Evolutionary conservation across 2,329 filamentous ascomycete genomes (phyloP), one percentile per base, ranked within the genome.

Genomic region (Nigrograna mackinnonii): DNA sequence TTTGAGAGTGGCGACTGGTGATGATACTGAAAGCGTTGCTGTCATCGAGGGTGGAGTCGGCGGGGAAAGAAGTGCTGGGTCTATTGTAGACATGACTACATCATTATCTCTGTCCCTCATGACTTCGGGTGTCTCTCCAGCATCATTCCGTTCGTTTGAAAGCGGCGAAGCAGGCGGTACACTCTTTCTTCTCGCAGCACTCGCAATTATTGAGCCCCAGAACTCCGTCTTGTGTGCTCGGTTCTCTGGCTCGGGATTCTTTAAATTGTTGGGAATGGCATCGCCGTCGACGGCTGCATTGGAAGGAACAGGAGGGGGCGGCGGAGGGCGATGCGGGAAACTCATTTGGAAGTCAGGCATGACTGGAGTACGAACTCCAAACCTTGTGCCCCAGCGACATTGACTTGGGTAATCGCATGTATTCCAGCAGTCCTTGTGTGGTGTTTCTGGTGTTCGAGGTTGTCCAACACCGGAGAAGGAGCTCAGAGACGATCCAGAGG

Each of bases 331-430:
- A 36, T 12, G 16, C 19, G 11, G 17, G 16, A 22, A 7, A 20
- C 13, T 12, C n/a, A 28, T 31, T 16, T 40, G 37, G 18, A 52
- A 50, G 2, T 13, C 18, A 2, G 22, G 12, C 11, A 46, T 35
- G 2, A 54, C 22, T 4, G 64, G 58, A 2, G 55, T 60, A 4
- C 64, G 54, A 1, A 66, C 39, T 5, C 64, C 64, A 16, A 60
- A 59, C 12, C 48, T 49, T 14, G 47, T 58, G 0, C 60, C 62
- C 65, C 65, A 67, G 18, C 72, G 66, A 47, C 74, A 77, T 38
- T 76, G 68, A 20, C 62, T 69, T 0, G 74, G 74, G 43, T 74
- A 77, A 37, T 75, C 69, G 51, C 74, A 77, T 4, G 37, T 49
- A 7, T 59, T 58, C 70, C 72, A 75, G 55, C 74, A 77, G 43